Base-by-base conservation (phyloP, 805 yeast species). In the Cyberlindnera sargentensis region DNA sequence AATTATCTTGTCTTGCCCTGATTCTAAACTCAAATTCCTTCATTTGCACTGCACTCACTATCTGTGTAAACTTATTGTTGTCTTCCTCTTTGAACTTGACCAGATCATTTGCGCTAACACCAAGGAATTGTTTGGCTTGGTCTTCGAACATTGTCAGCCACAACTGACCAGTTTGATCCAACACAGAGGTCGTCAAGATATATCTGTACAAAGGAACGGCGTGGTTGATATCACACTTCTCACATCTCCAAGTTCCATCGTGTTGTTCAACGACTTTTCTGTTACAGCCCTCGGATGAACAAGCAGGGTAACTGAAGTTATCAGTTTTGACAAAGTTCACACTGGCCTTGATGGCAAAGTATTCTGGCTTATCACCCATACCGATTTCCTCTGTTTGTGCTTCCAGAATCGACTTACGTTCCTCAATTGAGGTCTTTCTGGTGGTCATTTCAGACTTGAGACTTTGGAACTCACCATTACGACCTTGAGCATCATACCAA, bases 81-180 rank as follows among this genome's bases (percentile, higher is more conserved):
- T 72, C 75, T 44, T 69, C 72, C 35, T 75, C 71, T 47, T 68
- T 64, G 50, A 77, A 50, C 45, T 64, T 64, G 39, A 69, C 65
- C 47, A 89, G 64, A 35, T 68, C 66, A 15, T 87, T 85, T 0
- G 91, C 80, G 41, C 71, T 66, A 28, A 77, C 71, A 1, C 82
- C 86, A 43, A 91, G 66, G 36, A 93, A 63, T 49, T 71, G 70
- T 36, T 70, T 71, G 2, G 95, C 98, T 49, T 82, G 84, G 15
- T 84, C 91, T 62, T 93, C 95, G 58, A 93, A 93, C 46, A 84
- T 68, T 1, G 95, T 83, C 30, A 86, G 67, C 95, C 96, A 89
- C 47, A 89, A 61, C 61, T 84, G 89, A 23, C 90, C 95, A 4
- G 95, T 75, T 52, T 72, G 70, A 63, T 93, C 99, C 56, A 80